phyloP scores from a whole-genome alignment of 2,329 filamentous ascomycete species.

The Talaromyces pinophilus region DNA sequence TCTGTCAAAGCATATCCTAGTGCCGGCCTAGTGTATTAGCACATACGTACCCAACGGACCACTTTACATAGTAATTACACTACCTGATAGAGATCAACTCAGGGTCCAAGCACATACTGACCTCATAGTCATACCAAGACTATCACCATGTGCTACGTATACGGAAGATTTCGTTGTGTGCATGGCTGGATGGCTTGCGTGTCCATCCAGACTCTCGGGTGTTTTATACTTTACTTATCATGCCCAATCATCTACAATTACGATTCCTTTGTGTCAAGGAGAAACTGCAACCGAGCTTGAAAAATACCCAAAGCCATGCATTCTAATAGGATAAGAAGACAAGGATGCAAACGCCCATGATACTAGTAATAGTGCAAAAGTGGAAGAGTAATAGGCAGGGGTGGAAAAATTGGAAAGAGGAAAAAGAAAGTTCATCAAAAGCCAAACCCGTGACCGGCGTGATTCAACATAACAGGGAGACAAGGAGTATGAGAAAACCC shows the following conservation, averaged over 20 bases:
- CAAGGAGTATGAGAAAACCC: background rate
- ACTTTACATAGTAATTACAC: background rate
- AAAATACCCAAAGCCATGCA: slow-evolving; percentile 19
- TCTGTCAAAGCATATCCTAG: slow-evolving; percentile 13
- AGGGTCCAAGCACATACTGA: slow-evolving; percentile 1
- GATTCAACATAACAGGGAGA: slow-evolving; percentile 18
- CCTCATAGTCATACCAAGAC: background rate
- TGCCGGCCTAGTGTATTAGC: background rate
- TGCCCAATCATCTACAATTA: background rate
- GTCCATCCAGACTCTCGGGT: background rate
- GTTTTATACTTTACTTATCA: background rate
- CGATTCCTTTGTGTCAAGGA: background rate
- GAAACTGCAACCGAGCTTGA: slow-evolving; percentile 2
- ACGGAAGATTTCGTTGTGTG: background rate
- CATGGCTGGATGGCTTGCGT: background rate
- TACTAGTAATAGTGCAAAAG: slow-evolving; percentile 17
- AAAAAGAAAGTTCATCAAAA: slow-evolving; percentile 2
- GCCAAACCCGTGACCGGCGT: slow-evolving; percentile 13
- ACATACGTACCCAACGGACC: background rate
- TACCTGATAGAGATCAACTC: background rate
- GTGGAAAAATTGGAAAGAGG: background rate
- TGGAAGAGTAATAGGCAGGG: background rate
- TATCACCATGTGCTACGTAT: background rate
- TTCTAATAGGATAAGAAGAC: slow-evolving; percentile 17
- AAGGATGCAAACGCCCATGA: slow-evolving; percentile 18